These are phyloP conservation scores for Pleomassaria siparia DNA, from an alignment of 2,329 filamentous ascomycete genomes.

Conservation along the genomic window DNA sequence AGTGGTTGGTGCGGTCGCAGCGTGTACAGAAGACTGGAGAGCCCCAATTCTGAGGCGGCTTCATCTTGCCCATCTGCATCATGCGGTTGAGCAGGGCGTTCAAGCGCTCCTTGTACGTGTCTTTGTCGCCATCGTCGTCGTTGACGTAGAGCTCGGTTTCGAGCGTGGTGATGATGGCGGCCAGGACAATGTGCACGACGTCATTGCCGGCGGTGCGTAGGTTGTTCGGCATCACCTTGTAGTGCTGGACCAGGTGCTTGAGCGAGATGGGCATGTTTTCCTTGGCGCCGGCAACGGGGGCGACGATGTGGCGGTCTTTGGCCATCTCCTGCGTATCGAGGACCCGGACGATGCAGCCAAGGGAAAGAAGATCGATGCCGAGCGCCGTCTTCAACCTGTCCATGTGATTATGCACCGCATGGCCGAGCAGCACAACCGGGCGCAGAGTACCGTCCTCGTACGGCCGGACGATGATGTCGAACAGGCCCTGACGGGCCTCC, in stretches of 20 bases:
- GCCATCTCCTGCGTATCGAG: constrained; percentile 23
- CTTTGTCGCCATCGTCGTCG: not conserved
- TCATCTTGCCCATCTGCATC: not conserved
- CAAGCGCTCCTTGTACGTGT: not conserved
- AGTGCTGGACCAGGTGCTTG: constrained; percentile 11
- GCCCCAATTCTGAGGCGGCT: not conserved
- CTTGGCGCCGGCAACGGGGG: constrained; percentile 4
- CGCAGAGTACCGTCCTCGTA: constrained; percentile 4
- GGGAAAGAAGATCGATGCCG: constrained; percentile 9
- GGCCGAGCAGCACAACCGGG: constrained; percentile 21
- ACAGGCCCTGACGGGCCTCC: constrained; percentile 7
- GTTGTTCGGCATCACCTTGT: constrained; percentile 12
- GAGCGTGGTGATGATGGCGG: constrained; percentile 13
- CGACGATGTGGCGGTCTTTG: constrained; percentile 6
- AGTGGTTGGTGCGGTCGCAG: not conserved
- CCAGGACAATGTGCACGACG: constrained; percentile 14
- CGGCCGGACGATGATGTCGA: constrained; percentile 11
- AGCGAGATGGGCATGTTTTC: constrained; percentile 10
- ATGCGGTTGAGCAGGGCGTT: not conserved
- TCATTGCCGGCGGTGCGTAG: constrained; percentile 21
- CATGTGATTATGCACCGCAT: constrained; percentile 16
- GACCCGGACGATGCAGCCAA: constrained; percentile 18
- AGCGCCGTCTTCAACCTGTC: constrained; percentile 12
- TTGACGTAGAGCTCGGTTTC: not conserved
- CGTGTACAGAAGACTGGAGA: not conserved